Conservation (phyloP, 257 asterid genomes). For the Penstemon eatonii region DNA sequence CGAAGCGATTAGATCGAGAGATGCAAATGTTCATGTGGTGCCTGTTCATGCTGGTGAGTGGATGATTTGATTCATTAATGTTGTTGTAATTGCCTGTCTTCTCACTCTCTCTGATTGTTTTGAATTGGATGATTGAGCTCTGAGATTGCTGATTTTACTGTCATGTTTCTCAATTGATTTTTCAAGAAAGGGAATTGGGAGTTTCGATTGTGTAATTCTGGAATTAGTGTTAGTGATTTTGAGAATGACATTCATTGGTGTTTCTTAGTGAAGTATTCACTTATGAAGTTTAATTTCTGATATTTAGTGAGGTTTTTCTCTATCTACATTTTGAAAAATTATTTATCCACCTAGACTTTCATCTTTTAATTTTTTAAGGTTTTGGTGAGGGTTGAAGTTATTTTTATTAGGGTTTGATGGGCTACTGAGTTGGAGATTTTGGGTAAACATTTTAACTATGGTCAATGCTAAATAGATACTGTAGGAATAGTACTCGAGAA, state of each 20-base stretch:
- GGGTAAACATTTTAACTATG: slow-evolving; percentile 1
- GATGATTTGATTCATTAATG: neutral
- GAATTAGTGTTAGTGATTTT: neutral
- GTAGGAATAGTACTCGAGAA: slow-evolving; percentile 10
- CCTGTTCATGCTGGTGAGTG: slow-evolving; percentile 92
- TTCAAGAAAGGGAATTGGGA: no score
- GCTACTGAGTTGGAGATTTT: slow-evolving; percentile 7
- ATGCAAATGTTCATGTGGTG: slow-evolving; percentile 70
- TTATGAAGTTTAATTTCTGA: slow-evolving; percentile 26
- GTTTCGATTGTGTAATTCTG: neutral
- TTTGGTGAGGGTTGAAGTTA: neutral
- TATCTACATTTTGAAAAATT: slow-evolving; percentile 1
- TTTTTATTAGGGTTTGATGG: slow-evolving; percentile 3
- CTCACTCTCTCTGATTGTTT: neutral
- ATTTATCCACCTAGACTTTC: neutral
- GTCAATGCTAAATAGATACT: slow-evolving; percentile 13
- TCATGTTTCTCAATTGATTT: no score
- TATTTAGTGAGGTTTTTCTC: neutral
- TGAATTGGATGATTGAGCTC: no score
- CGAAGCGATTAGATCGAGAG: slow-evolving; percentile 60
- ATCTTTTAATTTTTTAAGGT: neutral
- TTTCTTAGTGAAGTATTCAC: slow-evolving; percentile 19
- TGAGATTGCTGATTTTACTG: no score
- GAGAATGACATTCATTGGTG: slow-evolving; percentile 9
- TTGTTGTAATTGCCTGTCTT: slow-evolving; percentile 11